Evolutionary conservation across 495 filamentous ascomycete genomes (phyloP).

Genomic region (Daldinia grandis): DNA sequence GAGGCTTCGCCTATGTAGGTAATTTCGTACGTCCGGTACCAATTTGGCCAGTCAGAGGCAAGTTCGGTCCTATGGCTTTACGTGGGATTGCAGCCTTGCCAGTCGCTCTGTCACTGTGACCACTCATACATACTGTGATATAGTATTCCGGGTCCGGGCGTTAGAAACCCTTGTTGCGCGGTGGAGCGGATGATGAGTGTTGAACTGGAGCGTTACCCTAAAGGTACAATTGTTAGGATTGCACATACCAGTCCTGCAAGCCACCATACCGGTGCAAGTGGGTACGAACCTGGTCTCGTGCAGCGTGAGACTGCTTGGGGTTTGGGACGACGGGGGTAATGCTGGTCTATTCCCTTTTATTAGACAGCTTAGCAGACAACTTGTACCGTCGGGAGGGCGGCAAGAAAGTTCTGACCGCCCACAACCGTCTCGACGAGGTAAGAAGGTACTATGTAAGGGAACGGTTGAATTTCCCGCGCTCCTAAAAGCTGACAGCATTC

Average conservation of each 20-base stretch:
- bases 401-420: constrained; percentile 38
- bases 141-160: constrained; percentile 33
- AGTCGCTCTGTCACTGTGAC: constrained; percentile 33
- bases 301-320: constrained; percentile 41
- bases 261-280: constrained; percentile 41
- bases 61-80: constrained; percentile 33
- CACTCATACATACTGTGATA: constrained; percentile 36
- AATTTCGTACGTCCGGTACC: constrained; percentile 21
- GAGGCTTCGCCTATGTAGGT: constrained; percentile 16
- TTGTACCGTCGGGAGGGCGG: constrained; percentile 22
- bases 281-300: constrained; percentile 37
- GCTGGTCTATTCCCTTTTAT: constrained; percentile 32
- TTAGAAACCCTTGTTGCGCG: constrained; percentile 21
- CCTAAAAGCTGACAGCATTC: constrained; percentile 34
- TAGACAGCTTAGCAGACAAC: constrained; percentile 42
- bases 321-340: constrained; percentile 36
- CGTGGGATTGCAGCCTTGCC: constrained; percentile 33
- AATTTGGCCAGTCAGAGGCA: constrained; percentile 22
- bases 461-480: constrained; percentile 34
- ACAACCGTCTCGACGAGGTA: constrained; percentile 27
- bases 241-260: constrained; percentile 42
- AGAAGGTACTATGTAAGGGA: constrained; percentile 9
- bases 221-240: constrained; percentile 35
- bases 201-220: constrained; percentile 32
- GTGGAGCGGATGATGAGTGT: constrained; percentile 32